phyloP scores from a whole-genome alignment of 2,329 filamentous ascomycete species.

The Cladophialophora carrionii region DNA sequence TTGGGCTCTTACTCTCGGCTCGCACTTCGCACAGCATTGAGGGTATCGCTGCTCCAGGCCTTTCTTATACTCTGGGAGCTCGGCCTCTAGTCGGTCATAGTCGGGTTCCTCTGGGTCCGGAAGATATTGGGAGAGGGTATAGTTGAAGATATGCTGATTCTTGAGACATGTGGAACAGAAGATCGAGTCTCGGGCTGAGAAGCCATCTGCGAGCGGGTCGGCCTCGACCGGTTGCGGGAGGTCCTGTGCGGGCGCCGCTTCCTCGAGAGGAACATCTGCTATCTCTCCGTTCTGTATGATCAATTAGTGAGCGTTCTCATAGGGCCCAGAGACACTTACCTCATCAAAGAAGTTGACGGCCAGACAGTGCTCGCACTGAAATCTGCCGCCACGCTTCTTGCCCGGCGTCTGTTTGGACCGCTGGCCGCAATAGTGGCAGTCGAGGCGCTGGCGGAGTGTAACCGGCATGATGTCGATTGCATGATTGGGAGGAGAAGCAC shows the following conservation, averaged over 20 bases:
- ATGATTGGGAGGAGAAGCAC: background rate
- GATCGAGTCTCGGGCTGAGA: slow-evolving; percentile 43
- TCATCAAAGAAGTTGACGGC: slow-evolving; percentile 88
- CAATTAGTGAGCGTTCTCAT: slow-evolving; percentile 33
- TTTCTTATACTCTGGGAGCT: slow-evolving; percentile 70
- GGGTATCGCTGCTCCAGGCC: slow-evolving; percentile 82
- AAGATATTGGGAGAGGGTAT: slow-evolving; percentile 78
- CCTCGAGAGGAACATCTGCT: slow-evolving; percentile 74
- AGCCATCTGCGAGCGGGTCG: slow-evolving; percentile 37
- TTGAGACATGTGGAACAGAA: slow-evolving; percentile 81
- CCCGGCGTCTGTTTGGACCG: slow-evolving; percentile 28
- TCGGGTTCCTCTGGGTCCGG: slow-evolving; percentile 67
- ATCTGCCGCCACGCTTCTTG: slow-evolving; percentile 64
- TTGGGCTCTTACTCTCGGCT: slow-evolving; percentile 69
- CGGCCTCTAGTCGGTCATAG: slow-evolving; percentile 68
- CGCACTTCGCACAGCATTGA: slow-evolving; percentile 81
- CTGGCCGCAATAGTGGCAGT: slow-evolving; percentile 83
- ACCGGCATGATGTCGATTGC: slow-evolving; percentile 43
- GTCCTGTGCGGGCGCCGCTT: slow-evolving; percentile 51
- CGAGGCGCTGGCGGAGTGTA: slow-evolving; percentile 54
- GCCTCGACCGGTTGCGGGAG: slow-evolving; percentile 52
- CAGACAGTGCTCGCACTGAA: slow-evolving; percentile 77
- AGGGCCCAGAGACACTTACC: slow-evolving; percentile 53
- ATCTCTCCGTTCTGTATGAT: slow-evolving; percentile 75
- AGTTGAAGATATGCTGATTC: slow-evolving; percentile 82